A percentile compares a stretch with the other conserved stretches of the same genome.
Evolutionary conservation across 2,329 filamentous ascomycete species (phyloP).

Genomic region (Byssoonygena ceratinophila): DNA sequence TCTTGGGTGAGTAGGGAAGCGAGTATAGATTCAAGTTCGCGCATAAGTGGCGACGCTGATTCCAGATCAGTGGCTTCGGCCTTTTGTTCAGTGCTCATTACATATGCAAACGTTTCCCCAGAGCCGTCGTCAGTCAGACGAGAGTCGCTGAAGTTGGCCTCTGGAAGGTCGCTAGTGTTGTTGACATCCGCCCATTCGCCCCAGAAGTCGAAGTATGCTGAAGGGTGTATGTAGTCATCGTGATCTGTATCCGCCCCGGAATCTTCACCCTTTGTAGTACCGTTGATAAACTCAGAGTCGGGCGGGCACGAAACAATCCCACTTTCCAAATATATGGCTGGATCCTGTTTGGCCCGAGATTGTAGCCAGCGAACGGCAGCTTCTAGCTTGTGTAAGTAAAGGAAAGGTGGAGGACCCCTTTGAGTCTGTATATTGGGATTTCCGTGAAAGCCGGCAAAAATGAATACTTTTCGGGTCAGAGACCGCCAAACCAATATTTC

Average conservation of each 20-base stretch:
- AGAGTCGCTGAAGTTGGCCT: not conserved
- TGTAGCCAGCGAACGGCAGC: slow-evolving; percentile 56
- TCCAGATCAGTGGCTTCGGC: slow-evolving; percentile 17
- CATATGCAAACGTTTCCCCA: slow-evolving; percentile 2
- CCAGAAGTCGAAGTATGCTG: slow-evolving; percentile 27
- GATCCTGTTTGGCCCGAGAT: slow-evolving; percentile 1
- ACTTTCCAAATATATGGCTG: too few species aligned
- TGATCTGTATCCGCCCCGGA: slow-evolving; percentile 22
- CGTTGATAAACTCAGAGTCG: slow-evolving; percentile 28
- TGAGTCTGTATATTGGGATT: slow-evolving; percentile 30
- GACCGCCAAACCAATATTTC: slow-evolving; percentile 77
- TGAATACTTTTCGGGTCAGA: slow-evolving; percentile 64
- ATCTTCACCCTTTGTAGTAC: slow-evolving; percentile 11
- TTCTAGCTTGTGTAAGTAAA: slow-evolving; percentile 61
- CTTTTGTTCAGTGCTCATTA: not conserved
- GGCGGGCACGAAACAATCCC: slow-evolving; percentile 17
- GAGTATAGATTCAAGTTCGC: slow-evolving; percentile 65
- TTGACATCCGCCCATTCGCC: slow-evolving; percentile 20
- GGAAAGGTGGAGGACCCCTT: slow-evolving; percentile 54
- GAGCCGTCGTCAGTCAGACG: slow-evolving; percentile 2
- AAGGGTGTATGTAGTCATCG: slow-evolving; percentile 29
- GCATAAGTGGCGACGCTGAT: slow-evolving; percentile 38
- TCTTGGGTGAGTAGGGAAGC: slow-evolving; percentile 69
- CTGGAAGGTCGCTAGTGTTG: slow-evolving; percentile 9
- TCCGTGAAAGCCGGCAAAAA: slow-evolving; percentile 64